phyloP scores from a whole-genome alignment of 2,329 filamentous ascomycete species.

The Xenoacremonium recifei region DNA sequence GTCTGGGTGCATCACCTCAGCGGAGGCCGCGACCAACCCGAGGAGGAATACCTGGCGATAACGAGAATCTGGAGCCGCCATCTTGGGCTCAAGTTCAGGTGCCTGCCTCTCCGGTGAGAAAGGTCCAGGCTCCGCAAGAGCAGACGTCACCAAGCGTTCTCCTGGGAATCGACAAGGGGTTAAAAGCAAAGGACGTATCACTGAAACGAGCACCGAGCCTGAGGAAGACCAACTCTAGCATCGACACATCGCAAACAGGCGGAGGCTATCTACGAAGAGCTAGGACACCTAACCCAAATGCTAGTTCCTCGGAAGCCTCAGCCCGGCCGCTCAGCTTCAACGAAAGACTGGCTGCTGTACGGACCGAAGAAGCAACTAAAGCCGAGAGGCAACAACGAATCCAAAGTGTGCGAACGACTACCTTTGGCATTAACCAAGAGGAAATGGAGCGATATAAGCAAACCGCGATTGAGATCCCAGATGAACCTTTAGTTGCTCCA shows the following conservation, averaged over 20 bases:
- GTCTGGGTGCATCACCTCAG: conserved; percentile 18
- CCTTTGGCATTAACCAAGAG: conserved; percentile 56
- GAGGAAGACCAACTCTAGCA: conserved; percentile 24
- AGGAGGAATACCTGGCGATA: conserved; percentile 26
- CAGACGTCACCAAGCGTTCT: conserved; percentile 76
- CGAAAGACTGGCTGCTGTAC: conserved; percentile 75
- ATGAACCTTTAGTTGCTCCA: conserved; percentile 45
- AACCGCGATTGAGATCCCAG: conserved; percentile 54
- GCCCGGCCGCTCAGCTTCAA: conserved; percentile 65
- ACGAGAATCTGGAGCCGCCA: conserved; percentile 15
- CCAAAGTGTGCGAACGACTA: conserved; percentile 50
- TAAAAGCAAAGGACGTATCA: conserved; percentile 78
- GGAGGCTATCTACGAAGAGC: conserved; percentile 45
- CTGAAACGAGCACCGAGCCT: conserved; percentile 68
- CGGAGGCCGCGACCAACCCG: conserved; percentile 18
- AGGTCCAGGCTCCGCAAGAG: conserved; percentile 47
- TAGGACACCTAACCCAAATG: conserved; percentile 34
- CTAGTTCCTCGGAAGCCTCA: conserved; percentile 26
- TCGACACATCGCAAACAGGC: conserved; percentile 20
- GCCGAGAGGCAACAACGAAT: conserved; percentile 53
- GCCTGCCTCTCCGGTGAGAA: conserved; percentile 69
- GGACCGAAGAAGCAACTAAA: conserved; percentile 51
- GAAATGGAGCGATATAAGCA: conserved; percentile 61
- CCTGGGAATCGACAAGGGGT: conserved; percentile 86
- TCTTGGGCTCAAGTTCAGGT: conserved; percentile 61